Base-by-base conservation (phyloP, 495 filamentous ascomycete species). In the Penicillium pancosmium region DNA sequence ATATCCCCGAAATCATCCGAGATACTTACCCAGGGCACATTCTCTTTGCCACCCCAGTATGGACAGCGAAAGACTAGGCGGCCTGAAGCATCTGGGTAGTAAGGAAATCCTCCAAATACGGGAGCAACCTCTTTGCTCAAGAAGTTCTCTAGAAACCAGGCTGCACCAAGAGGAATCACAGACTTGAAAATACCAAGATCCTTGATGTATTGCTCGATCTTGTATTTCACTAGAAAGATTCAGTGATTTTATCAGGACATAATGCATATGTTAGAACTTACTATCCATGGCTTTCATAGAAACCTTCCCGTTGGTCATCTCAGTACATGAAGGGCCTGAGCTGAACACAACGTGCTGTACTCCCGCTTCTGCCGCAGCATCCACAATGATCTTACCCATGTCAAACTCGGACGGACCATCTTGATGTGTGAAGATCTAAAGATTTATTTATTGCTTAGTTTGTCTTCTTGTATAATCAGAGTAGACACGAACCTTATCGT, bases 1-100 rank as follows among this genome's bases (percentile, higher is more conserved):
- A 72, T 63, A 50, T 75, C 73, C 2, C 70, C 73, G 49, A 60
- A 73, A 36, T 73, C 73, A 40, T 73, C 66, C 0, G 49, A 21
- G 5, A 73, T 63, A 47, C 61, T 56, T n/a, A 72, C 38, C 49
- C 60, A 75, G 8, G 69, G 68, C 7, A 73, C 61, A 21, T 67
- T 35, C 19, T 68, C 66, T 6, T 71, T 60, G 11, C 67, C 69
- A 25, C 71, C 69, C 72, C 68, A 68, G 11, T 50, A 31, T 0
- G 70, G 68, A 3, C 50, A 7, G 0, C 54, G n/a, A 52, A 70
- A 64, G 13, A 65, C 59, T 0, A 68, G 61, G 13, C 19, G 41
- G 7, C 67, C 65, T 13, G 71, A 65, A 1, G 53, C 52, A 18
- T 69, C 61, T 0, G 63, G 60, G 12, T 54, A 55, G n/a, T 34